A percentile compares a stretch with the other conserved stretches of the same genome.
Evolutionary conservation across 176 grass and related monocot species (phyloP).

Genomic region (Musa troglodytarum): DNA sequence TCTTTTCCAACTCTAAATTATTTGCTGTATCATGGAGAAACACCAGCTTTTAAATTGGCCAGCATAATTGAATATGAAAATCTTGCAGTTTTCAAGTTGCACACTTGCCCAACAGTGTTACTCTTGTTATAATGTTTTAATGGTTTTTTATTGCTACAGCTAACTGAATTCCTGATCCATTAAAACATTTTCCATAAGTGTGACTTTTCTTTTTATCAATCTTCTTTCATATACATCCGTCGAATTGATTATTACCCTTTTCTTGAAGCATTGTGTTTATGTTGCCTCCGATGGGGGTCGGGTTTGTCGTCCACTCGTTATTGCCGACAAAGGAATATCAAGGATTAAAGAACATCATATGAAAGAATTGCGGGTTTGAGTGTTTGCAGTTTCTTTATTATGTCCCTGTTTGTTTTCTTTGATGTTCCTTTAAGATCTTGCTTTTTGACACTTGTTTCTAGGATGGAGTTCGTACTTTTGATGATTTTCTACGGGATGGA

Average conservation of each 20-base stretch:
- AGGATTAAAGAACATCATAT: constrained; percentile 82
- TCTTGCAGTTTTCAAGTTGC: too few relatives aligned
- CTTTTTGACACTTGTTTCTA: constrained; percentile 18
- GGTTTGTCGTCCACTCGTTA: constrained; percentile 92
- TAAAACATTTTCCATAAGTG: not conserved
- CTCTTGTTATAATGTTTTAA: too few relatives aligned
- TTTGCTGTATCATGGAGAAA: too few relatives aligned
- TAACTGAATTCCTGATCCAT: not conserved
- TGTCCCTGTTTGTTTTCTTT: not conserved
- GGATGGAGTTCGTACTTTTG: constrained; percentile 76
- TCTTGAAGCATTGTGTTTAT: constrained; percentile 68
- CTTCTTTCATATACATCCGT: not conserved
- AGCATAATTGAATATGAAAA: too few relatives aligned
- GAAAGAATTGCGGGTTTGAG: constrained; percentile 74
- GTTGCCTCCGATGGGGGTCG: constrained; percentile 90
- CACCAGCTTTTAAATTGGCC: too few relatives aligned
- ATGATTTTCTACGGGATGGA: constrained; percentile 94
- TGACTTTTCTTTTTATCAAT: not conserved
- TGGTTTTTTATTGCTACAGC: too few relatives aligned
- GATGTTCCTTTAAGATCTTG: not conserved
- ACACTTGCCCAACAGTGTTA: too few relatives aligned
- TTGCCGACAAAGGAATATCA: constrained; percentile 86
- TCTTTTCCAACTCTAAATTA: too few relatives aligned
- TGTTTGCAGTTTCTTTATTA: constrained; percentile 2
- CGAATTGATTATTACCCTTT: constrained; percentile 1